Conservation (phyloP, 2,329 filamentous ascomycete genomes). For the Colletotrichum australisinense region DNA sequence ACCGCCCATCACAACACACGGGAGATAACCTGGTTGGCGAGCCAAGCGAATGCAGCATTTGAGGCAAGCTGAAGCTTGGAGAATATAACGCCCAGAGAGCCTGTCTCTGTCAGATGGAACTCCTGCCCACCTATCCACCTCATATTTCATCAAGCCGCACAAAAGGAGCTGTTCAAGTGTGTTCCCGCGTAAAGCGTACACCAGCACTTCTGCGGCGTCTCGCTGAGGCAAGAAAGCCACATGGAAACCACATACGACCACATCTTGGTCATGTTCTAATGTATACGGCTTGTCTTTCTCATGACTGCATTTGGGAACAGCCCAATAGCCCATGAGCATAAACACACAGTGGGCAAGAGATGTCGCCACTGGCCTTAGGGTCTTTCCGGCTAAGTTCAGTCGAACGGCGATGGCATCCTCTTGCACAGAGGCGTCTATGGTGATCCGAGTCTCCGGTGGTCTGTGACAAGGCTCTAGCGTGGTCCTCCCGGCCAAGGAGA, state of each 20-base stretch:
- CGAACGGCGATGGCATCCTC: not conserved
- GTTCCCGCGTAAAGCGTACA: not conserved
- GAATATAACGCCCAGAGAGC: not conserved
- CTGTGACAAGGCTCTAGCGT: not conserved
- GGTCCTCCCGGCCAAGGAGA: not conserved
- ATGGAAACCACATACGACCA: not conserved
- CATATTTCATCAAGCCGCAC: not conserved
- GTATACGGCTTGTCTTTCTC: not conserved
- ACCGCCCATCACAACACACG: not conserved
- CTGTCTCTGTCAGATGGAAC: rapidly evolving
- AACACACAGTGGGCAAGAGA: rapidly evolving
- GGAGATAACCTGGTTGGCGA: not conserved
- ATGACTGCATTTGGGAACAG: not conserved
- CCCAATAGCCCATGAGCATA: not conserved
- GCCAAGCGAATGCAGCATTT: not conserved
- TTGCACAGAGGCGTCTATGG: not conserved
- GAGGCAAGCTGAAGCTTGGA: not conserved
- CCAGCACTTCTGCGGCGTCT: not conserved
- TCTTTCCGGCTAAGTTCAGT: not conserved
- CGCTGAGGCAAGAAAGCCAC: rapidly evolving
- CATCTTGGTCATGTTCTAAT: not conserved
- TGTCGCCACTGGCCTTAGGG: rapidly evolving
- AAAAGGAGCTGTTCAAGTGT: not conserved
- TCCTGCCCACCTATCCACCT: too few species aligned
- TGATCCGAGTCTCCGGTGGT: not conserved